Base-by-base conservation (phyloP, 108 stramenopile species). In the Mediolabrus comicus region DNA sequence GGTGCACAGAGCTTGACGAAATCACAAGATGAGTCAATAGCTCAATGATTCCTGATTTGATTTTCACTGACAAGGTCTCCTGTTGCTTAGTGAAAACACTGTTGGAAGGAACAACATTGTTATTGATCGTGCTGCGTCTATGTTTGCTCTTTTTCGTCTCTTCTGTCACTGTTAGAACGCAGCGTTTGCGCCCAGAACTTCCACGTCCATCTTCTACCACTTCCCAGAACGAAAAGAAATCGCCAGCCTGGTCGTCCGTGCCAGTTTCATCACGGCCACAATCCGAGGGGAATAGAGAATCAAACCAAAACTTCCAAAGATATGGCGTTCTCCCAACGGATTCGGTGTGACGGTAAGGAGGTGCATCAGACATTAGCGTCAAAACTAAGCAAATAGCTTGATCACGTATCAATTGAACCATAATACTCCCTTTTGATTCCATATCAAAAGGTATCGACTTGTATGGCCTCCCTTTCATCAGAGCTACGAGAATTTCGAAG, bases 271-370 rank as follows among this genome's bases (percentile, higher is more conserved):
- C n/a, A n/a, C n/a, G 19, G 14, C 13, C 7, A 12, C 65, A 38
- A 53, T 67, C 43, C 3, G 22, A 24, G 5, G 65, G 70, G 19
- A 79, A 31, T 2, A 79, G 51, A n/a, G 77, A 71, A 34, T 79
- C 70, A 43, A 79, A 71, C 77, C 70, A 79, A 67, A 67, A 79
- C 59, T 67, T 79, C 77, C 77, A 79, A 49, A 79, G 65, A 54
- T 67, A 55, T 19, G 65, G 77, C 24, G 70, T 71, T 41, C 59
- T 67, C 53, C 33, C 52, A 30, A 32, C 58, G 33, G 54, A 34
- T 28, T 62, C 36, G 9, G 16, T 3, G 29, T 66, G 59, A 31
- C 65, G 34, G 43, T 67, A 71, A 17, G 69, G 69, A 27, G 52
- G 36, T 58, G 77, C 77, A 67, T 79, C 77, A 10, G 77, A 79